Percentiles rank a stretch among this genome's conserved stretches.
Evolutionary conservation across 768 basidiomycete genomes (phyloP).

Genomic region (Clathrus columnatus): DNA sequence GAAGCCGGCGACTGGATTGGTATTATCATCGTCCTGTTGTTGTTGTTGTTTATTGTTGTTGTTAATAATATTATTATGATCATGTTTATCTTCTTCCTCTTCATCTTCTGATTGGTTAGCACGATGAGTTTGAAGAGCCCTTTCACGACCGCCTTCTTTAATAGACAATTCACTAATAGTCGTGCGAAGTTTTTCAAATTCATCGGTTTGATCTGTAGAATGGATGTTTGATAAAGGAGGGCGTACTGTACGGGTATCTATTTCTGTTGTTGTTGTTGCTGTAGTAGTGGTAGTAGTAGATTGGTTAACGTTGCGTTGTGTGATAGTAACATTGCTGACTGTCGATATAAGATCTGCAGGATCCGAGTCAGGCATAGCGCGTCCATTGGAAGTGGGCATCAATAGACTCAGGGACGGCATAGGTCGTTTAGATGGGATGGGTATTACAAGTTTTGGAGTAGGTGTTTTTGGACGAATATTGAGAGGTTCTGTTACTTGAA

Average conservation of each 20-base stretch:
- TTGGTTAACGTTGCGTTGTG: not conserved
- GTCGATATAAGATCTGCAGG: not conserved
- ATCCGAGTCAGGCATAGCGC: not conserved
- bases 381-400: slow-evolving; percentile 9
- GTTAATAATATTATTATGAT: not conserved
- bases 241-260: slow-evolving; percentile 5
- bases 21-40: not conserved
- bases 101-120: not conserved
- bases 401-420: slow-evolving; percentile 25
- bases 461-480: slow-evolving; percentile 26
- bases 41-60: not conserved
- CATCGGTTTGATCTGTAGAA: not conserved
- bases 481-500: slow-evolving; percentile 31
- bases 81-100: not conserved
- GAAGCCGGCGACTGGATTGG: not conserved
- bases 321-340: not conserved
- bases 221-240: not conserved
- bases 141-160: not conserved
- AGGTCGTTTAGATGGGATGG: slow-evolving; percentile 1
- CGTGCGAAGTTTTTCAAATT: slow-evolving; percentile 6
- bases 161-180: slow-evolving; percentile 6
- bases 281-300: too few species aligned
- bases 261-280: not conserved
- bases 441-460: slow-evolving; percentile 18
- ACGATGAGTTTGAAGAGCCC: not conserved